Conservation (phyloP, 192 early-diverging fungal genomes). For the Coemansia sp. region DNA sequence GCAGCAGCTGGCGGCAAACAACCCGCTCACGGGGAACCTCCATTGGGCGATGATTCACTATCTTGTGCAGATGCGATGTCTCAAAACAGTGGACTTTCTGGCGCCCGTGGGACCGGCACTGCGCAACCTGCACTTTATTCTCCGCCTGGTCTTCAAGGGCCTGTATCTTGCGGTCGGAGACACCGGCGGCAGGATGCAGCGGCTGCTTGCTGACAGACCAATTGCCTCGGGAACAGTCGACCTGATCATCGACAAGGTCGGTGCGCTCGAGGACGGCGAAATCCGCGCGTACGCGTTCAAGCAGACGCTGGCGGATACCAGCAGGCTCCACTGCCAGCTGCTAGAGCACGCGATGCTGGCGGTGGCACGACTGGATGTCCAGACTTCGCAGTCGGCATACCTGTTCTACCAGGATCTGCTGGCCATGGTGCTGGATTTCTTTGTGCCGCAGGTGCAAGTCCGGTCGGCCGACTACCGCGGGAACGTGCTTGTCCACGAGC, state of each 20-base stretch:
- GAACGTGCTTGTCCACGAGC: slow-evolving; percentile 23
- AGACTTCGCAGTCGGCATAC: slow-evolving; percentile 17
- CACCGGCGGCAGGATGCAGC: slow-evolving; percentile 12
- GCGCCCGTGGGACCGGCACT: slow-evolving; percentile 34
- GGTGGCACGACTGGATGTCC: slow-evolving; percentile 36
- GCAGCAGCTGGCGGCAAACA: slow-evolving; percentile 43
- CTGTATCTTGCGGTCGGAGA: slow-evolving; percentile 16
- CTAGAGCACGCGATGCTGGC: slow-evolving; percentile 40
- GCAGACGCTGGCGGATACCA: slow-evolving; percentile 40
- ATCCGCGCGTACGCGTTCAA: slow-evolving; percentile 43
- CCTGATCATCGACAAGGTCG: slow-evolving; percentile 38
- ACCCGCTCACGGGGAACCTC: slow-evolving; percentile 44
- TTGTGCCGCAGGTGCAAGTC: slow-evolving; percentile 27
- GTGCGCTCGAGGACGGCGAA: slow-evolving; percentile 31
- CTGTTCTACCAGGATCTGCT: slow-evolving; percentile 33
- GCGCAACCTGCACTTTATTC: slow-evolving; percentile 37
- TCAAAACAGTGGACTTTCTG: slow-evolving; percentile 52
- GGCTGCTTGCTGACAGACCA: slow-evolving; percentile 34
- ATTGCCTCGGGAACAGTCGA: slow-evolving; percentile 35
- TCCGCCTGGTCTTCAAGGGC: slow-evolving; percentile 36
- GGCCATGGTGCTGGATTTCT: slow-evolving; percentile 30
- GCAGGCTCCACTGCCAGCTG: slow-evolving; percentile 28
- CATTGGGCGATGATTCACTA: slow-evolving; percentile 52
- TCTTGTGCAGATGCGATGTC: slow-evolving; percentile 43
- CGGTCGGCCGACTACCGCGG: not conserved